phyloP scores from a whole-genome alignment of 2,329 filamentous ascomycete species.

The Colletotrichum orbiculare region DNA sequence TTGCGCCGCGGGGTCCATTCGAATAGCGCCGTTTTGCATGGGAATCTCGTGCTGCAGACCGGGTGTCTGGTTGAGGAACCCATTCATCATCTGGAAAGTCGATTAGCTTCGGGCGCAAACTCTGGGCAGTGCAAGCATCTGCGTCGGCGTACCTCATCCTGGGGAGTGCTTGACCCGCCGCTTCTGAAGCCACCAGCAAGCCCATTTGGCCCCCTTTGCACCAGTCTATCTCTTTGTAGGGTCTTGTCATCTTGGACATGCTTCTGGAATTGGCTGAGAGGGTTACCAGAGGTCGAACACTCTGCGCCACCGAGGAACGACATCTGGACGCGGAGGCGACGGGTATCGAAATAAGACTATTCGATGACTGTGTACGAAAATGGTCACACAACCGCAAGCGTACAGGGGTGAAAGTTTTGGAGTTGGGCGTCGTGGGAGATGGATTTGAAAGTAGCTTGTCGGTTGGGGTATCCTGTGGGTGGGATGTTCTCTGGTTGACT shows the following conservation, averaged over 20 bases:
- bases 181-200: conserved; percentile 83
- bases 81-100: conserved; percentile 82
- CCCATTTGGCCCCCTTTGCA: conserved; percentile 77
- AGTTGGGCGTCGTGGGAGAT: neutral
- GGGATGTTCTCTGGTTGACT: neutral
- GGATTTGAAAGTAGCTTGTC: neutral
- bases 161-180: conserved; percentile 73
- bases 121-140: neutral
- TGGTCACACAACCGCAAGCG: neutral
- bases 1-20: conserved; percentile 59
- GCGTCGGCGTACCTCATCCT: conserved; percentile 72
- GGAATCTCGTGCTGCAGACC: conserved; percentile 65
- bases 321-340: conserved; percentile 67
- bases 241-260: conserved; percentile 97
- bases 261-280: conserved; percentile 96
- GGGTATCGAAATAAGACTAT: neutral
- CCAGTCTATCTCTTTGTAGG: conserved; percentile 88
- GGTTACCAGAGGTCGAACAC: conserved; percentile 96
- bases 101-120: conserved; percentile 4
- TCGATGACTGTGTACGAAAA: neutral
- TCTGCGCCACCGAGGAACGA: conserved; percentile 96
- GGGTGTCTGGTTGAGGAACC: conserved; percentile 87
- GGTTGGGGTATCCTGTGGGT: neutral
- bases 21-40: conserved; percentile 60
- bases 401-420: neutral